Conservation (phyloP, 495 filamentous ascomycete genomes). For the Trichoderma gamsii region DNA sequence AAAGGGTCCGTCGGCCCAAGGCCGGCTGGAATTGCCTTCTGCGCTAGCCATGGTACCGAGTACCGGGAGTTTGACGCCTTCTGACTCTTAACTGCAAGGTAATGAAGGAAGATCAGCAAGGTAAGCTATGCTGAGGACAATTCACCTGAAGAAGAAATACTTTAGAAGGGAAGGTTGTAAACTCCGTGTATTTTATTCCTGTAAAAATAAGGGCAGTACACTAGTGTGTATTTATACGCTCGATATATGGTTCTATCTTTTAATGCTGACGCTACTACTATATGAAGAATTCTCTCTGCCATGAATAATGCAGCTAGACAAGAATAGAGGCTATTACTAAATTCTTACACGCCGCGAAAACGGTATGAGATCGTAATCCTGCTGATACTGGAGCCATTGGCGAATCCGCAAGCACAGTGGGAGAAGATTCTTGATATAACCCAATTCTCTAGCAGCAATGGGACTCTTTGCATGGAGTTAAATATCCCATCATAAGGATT, state of each 20-base stretch:
- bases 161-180: background rate
- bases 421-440: no score
- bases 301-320: background rate
- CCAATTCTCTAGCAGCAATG: no score
- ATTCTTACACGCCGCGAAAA: background rate
- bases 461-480: no score
- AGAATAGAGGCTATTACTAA: background rate
- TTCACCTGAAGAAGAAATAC: background rate
- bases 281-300: background rate
- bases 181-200: background rate
- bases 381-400: no score
- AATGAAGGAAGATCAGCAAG: background rate
- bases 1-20: slow-evolving; percentile 18
- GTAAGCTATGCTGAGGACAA: background rate
- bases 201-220: background rate
- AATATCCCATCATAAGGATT: no score
- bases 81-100: background rate
- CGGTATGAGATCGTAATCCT: background rate
- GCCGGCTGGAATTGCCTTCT: background rate
- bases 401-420: no score
- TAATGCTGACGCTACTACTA: background rate
- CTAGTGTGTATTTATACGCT: background rate
- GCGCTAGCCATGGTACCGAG: background rate
- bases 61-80: background rate
- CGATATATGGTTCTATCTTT: background rate